These are phyloP conservation scores for Gypsophila paniculata DNA, from an alignment of 179 eudicot species.

Conservation along the genomic window DNA sequence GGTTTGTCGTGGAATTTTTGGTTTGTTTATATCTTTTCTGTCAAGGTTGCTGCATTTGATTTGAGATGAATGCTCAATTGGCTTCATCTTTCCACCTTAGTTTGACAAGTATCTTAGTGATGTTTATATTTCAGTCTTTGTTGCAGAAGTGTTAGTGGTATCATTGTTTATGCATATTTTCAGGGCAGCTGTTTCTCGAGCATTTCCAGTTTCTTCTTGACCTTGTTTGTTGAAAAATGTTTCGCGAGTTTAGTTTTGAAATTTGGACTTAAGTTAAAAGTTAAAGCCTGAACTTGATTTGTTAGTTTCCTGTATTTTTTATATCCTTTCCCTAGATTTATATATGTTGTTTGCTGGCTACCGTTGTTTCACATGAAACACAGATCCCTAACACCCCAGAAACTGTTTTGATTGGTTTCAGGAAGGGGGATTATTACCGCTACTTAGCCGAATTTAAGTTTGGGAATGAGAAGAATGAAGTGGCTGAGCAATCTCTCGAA, in stretches of 20 bases:
- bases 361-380: background rate
- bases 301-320: background rate
- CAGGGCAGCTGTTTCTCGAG: background rate
- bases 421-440: conserved; percentile 83
- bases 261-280: background rate
- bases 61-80: background rate
- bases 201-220: background rate
- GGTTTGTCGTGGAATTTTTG: no score
- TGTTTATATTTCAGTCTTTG: background rate
- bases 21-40: background rate
- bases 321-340: background rate
- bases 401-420: conserved; percentile 25
- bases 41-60: background rate
- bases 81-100: background rate
- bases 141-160: background rate
- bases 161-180: background rate
- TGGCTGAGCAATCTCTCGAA: conserved; percentile 67
- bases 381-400: conserved; percentile 1
- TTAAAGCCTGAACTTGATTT: background rate
- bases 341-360: background rate
- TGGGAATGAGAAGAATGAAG: conserved; percentile 65
- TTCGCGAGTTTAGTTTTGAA: background rate
- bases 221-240: background rate
- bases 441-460: conserved; percentile 78
- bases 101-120: background rate